Conservation (phyloP, 2,329 filamentous ascomycete genomes). For the Scytalidium sp. region DNA sequence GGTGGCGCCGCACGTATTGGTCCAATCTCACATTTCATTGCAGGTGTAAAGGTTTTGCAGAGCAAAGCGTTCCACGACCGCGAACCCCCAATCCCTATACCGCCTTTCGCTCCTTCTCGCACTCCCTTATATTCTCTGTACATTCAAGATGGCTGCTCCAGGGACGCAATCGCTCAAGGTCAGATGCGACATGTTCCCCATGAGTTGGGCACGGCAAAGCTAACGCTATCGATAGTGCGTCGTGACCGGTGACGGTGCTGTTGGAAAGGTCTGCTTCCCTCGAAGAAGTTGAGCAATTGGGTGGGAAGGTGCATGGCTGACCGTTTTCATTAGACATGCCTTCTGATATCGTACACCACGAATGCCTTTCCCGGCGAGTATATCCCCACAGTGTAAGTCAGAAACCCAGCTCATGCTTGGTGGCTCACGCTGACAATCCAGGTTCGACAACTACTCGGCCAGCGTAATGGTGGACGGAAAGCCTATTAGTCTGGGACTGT, state of each 20-base stretch:
- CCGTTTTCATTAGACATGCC: conserved; percentile 72
- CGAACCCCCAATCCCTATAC: conserved; percentile 15
- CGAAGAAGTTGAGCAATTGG: neutral
- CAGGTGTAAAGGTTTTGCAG: conserved; percentile 16
- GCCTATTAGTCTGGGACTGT: conserved; percentile 92
- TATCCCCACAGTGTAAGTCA: conserved; percentile 88
- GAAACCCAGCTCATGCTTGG: neutral
- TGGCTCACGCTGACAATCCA: conserved; percentile 35
- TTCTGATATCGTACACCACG: conserved; percentile 98
- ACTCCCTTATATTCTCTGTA: neutral
- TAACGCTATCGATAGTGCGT: conserved; percentile 67
- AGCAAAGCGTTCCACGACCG: conserved; percentile 1
- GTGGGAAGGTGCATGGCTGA: conserved; percentile 7
- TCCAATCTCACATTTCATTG: conserved; percentile 23
- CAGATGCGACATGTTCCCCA: conserved; percentile 33
- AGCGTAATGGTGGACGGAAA: conserved; percentile 99
- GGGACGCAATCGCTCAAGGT: conserved; percentile 93
- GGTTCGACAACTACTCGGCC: conserved; percentile 98
- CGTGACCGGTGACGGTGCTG: conserved; percentile 98
- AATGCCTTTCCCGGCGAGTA: conserved; percentile 99
- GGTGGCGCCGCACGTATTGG: conserved; percentile 24
- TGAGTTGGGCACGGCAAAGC: conserved; percentile 7
- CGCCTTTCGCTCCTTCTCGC: conserved; percentile 8
- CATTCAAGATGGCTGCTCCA: conserved; percentile 65
- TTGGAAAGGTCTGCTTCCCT: conserved; percentile 80